These are phyloP conservation scores for Neurospora sp. DNA, from an alignment of 495 filamentous ascomycete genomes.

Conservation along the genomic window DNA sequence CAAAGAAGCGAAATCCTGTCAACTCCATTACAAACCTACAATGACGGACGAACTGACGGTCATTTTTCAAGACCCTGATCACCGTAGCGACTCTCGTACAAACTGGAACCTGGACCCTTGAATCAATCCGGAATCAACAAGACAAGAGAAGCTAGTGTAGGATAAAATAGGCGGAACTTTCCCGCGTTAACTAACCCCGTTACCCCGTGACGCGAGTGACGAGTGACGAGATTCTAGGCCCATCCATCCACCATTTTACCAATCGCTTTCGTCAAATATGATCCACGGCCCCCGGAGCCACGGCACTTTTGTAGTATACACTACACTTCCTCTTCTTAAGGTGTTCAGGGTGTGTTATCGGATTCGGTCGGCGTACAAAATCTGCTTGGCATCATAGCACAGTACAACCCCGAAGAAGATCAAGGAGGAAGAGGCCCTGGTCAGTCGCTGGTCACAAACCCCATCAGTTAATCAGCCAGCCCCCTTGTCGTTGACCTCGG, in stretches of 20 bases:
- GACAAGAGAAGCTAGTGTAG: neutral
- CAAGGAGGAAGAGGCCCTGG: neutral
- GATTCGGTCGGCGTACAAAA: neutral
- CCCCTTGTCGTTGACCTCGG: neutral
- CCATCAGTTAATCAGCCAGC: neutral
- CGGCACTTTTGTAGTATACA: neutral
- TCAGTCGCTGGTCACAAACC: neutral
- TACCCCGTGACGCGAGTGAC: neutral
- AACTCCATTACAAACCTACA: neutral
- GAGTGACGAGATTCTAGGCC: neutral
- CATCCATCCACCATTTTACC: neutral
- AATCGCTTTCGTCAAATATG: neutral
- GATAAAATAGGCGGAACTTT: neutral
- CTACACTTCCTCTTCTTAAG: neutral
- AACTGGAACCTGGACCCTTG: neutral
- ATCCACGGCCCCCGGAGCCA: neutral
- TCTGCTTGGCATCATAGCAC: neutral
- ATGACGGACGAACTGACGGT: neutral
- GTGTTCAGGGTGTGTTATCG: neutral
- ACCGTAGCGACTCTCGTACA: neutral
- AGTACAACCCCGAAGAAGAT: neutral
- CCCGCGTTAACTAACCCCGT: neutral
- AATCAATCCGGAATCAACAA: neutral
- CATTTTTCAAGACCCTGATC: neutral
- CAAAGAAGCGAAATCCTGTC: neutral